These are phyloP conservation scores for Rhizopogon vulgaris DNA, from an alignment of 768 basidiomycete species.

Conservation along the genomic window DNA sequence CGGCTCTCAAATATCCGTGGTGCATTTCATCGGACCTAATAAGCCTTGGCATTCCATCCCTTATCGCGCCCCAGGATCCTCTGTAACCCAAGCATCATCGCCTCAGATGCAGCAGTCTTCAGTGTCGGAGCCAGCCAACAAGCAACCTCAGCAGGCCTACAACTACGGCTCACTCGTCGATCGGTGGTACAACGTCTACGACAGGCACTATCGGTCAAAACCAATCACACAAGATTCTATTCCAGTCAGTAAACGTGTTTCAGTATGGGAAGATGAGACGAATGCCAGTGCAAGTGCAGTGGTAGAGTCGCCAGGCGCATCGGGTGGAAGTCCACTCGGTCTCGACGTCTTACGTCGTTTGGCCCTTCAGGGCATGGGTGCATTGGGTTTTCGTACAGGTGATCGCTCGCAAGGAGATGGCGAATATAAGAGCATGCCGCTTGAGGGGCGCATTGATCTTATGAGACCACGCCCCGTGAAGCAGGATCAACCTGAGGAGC, in stretches of 20 bases:
- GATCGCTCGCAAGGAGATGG: constrained; percentile 43
- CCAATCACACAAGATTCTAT: constrained; percentile 39
- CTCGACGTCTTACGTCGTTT: constrained; percentile 33
- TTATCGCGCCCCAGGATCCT: constrained; percentile 56
- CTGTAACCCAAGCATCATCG: constrained; percentile 19
- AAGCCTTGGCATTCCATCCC: constrained; percentile 88
- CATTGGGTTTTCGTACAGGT: constrained; percentile 5
- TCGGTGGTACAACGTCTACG: constrained; percentile 89
- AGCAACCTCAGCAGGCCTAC: constrained; percentile 44
- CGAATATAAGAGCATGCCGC: constrained; percentile 73
- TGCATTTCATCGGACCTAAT: constrained; percentile 94
- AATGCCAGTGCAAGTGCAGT: neutral
- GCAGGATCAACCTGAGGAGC: constrained; percentile 11
- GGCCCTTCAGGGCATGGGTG: constrained; percentile 25
- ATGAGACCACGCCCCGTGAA: constrained; percentile 44
- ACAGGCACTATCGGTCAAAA: constrained; percentile 73
- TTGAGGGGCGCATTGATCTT: constrained; percentile 85
- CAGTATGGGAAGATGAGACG: constrained; percentile 63
- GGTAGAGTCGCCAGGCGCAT: neutral
- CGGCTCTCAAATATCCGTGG: constrained; percentile 76
- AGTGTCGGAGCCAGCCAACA: constrained; percentile 2
- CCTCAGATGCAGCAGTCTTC: constrained; percentile 24
- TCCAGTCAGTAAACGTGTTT: constrained; percentile 58
- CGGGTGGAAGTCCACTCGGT: constrained; percentile 26
- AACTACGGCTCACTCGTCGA: constrained; percentile 80